phyloP scores from a whole-genome alignment of 805 yeast genomes.

The Candida sakaeoensis region DNA sequence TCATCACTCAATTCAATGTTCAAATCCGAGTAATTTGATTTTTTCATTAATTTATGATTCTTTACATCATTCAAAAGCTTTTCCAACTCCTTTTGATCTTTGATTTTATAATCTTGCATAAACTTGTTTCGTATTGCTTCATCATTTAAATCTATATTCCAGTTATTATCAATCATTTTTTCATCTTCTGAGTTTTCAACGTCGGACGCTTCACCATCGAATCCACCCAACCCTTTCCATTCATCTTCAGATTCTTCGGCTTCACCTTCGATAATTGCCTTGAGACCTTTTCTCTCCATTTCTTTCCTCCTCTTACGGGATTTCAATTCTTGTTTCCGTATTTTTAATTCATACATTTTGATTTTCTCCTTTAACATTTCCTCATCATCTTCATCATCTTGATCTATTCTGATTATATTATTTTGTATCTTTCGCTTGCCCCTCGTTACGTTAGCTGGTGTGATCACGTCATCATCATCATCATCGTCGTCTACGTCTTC shows the following conservation, averaged over 20 bases:
- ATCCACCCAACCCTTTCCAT: conserved; percentile 79
- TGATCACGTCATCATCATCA: conserved; percentile 24
- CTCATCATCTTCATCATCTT: conserved; percentile 21
- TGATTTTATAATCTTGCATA: conserved; percentile 56
- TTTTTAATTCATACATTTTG: conserved; percentile 37
- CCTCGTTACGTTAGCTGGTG: conserved; percentile 19
- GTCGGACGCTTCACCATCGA: conserved; percentile 56
- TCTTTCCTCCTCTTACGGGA: conserved; percentile 41
- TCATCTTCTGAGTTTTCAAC: conserved; percentile 71
- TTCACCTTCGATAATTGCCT: conserved; percentile 68
- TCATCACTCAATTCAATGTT: conserved; percentile 71
- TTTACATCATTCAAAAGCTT: conserved; percentile 68
- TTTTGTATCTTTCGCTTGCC: conserved; percentile 22
- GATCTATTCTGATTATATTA: conserved; percentile 11
- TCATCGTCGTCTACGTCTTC: conserved; percentile 4
- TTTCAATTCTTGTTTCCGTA: conserved; percentile 31
- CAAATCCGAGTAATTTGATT: conserved; percentile 48
- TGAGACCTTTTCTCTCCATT: conserved; percentile 55
- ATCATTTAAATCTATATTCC: conserved; percentile 53
- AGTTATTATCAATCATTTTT: conserved; percentile 68
- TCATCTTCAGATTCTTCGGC: conserved; percentile 90
- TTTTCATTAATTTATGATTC: conserved; percentile 64
- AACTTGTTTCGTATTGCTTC: conserved; percentile 55
- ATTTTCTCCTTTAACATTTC: conserved; percentile 24
- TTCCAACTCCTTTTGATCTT: conserved; percentile 61